phyloP scores from a whole-genome alignment of 2,329 filamentous ascomycete genomes.

The Chrysoporthe cubensis region DNA sequence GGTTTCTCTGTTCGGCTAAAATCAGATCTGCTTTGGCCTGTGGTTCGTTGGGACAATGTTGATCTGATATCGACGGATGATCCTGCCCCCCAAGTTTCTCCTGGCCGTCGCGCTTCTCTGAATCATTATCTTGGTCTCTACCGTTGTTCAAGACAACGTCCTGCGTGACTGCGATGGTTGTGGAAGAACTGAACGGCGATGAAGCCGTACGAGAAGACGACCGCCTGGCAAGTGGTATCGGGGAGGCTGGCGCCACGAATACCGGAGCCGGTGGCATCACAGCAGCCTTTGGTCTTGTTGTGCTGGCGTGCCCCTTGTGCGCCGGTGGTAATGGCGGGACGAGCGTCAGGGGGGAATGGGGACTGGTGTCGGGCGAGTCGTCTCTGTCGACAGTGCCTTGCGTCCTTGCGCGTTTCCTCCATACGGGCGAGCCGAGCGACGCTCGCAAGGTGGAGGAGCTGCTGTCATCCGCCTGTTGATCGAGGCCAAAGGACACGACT shows the following conservation, averaged over 20 bases:
- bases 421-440: slow-evolving; percentile 17
- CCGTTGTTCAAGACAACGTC: slow-evolving; percentile 23
- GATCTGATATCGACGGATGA: neutral
- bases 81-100: slow-evolving; percentile 26
- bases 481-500: slow-evolving; percentile 28
- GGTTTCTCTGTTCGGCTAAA: slow-evolving; percentile 53
- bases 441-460: slow-evolving; percentile 12
- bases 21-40: slow-evolving; percentile 54
- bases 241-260: slow-evolving; percentile 2
- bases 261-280: slow-evolving; percentile 8
- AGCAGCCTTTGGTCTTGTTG: slow-evolving; percentile 18
- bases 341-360: slow-evolving; percentile 16
- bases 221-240: slow-evolving; percentile 2
- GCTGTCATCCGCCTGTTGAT: slow-evolving; percentile 15
- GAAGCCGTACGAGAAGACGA: slow-evolving; percentile 17
- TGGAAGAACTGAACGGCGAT: slow-evolving; percentile 17
- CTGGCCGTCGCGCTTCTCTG: slow-evolving; percentile 2
- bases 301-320: slow-evolving; percentile 15
- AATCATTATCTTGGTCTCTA: slow-evolving; percentile 9
- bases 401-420: slow-evolving; percentile 29
- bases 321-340: slow-evolving; percentile 25
- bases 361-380: slow-evolving; percentile 1
- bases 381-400: slow-evolving; percentile 13
- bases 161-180: slow-evolving; percentile 27
- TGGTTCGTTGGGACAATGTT: slow-evolving; percentile 30